Evolutionary conservation across 108 stramenopile species (phyloP).

Genomic region (Nitzschia sp.): DNA sequence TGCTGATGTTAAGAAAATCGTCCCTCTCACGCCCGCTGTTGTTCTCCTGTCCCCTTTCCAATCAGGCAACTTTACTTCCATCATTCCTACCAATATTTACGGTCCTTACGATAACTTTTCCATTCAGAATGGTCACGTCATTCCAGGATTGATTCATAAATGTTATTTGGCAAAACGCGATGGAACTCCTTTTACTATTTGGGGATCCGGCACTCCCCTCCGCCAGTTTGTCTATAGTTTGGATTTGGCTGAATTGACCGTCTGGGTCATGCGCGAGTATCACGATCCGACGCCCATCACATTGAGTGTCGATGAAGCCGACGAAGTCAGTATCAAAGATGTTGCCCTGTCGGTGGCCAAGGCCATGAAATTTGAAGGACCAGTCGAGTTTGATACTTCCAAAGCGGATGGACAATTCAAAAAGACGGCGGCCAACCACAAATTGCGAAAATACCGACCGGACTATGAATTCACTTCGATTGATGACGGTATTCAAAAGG

Average conservation of each 20-base stretch:
- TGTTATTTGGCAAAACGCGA: slow-evolving; percentile 93
- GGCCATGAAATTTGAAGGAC: slow-evolving; percentile 93
- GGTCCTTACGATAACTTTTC: slow-evolving; percentile 96
- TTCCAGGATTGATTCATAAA: slow-evolving; percentile 99
- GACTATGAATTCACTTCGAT: slow-evolving; percentile 95
- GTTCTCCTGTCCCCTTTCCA: not conserved
- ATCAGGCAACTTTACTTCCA: slow-evolving; percentile 93
- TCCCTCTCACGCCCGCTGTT: not conserved
- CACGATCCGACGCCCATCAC: slow-evolving; percentile 93
- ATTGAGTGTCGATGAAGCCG: slow-evolving; percentile 89
- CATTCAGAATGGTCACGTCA: slow-evolving; percentile 96
- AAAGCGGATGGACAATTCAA: slow-evolving; percentile 99
- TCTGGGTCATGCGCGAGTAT: slow-evolving; percentile 94
- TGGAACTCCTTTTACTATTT: slow-evolving; percentile 90
- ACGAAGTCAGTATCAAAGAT: slow-evolving; percentile 95
- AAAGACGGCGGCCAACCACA: slow-evolving; percentile 97
- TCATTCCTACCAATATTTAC: slow-evolving; percentile 98
- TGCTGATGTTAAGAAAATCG: too few relatives aligned
- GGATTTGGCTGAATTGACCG: slow-evolving; percentile 96
- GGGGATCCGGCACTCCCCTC: slow-evolving; percentile 95
- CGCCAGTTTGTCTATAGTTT: slow-evolving; percentile 96
- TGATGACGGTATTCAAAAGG: slow-evolving; percentile 88
- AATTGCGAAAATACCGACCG: slow-evolving; percentile 81
- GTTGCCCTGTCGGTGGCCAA: slow-evolving; percentile 91
- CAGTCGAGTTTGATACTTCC: slow-evolving; percentile 86